Evolutionary conservation across 148 eudicot species (phyloP).

Genomic region (Cornus florida): DNA sequence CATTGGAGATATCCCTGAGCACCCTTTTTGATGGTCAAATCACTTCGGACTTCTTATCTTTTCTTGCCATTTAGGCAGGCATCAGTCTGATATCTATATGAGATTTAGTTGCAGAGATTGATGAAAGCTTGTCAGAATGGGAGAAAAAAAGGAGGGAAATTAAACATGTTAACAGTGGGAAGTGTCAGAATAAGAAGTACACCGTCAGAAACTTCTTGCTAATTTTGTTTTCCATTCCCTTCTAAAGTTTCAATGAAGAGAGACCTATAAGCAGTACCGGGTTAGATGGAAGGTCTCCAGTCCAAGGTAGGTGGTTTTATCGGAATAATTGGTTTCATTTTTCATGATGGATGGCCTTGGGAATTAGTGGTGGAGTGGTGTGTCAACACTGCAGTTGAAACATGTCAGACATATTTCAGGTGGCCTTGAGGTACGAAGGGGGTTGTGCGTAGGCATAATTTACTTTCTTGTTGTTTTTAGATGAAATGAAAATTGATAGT

Average conservation of each 20-base stretch:
- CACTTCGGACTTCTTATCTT: slow-evolving; percentile 16
- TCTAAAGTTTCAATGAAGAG: slow-evolving; percentile 7
- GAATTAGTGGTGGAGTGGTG: background rate
- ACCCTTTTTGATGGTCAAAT: slow-evolving; percentile 16
- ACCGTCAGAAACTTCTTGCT: background rate
- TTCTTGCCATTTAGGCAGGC: slow-evolving; percentile 12
- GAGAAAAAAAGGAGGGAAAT: background rate
- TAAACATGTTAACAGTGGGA: background rate
- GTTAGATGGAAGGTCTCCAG: slow-evolving; percentile 4
- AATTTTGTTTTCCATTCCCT: background rate
- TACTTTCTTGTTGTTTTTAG: background rate
- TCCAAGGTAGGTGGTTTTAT: slow-evolving; percentile 5
- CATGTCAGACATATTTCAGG: background rate
- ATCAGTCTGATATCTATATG: slow-evolving; percentile 10
- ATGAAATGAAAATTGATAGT: background rate
- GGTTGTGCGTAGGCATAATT: background rate
- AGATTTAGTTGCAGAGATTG: slow-evolving; percentile 8
- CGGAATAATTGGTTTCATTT: background rate
- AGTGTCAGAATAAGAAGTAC: slow-evolving; percentile 13
- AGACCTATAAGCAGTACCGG: background rate
- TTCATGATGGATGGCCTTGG: background rate
- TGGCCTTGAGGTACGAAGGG: background rate
- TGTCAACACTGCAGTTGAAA: background rate
- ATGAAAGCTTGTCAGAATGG: slow-evolving; percentile 8
- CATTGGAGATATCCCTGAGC: slow-evolving; percentile 18